Conservation (phyloP, 805 yeast species). For the Wickerhamomyces hampshirensis region DNA sequence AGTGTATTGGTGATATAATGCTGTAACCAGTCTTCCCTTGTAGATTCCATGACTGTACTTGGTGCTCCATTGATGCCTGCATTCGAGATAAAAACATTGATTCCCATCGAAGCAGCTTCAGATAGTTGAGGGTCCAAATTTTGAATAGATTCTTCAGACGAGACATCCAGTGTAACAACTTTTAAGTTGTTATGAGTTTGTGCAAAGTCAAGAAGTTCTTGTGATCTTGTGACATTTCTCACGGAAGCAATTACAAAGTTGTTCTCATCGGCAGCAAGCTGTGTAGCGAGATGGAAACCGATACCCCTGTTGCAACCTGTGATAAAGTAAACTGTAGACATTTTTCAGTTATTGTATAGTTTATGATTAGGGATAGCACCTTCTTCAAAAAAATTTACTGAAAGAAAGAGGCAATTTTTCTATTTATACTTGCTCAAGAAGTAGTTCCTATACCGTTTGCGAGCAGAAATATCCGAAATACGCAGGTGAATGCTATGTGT, state of each 20-base stretch:
- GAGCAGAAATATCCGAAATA: too few species aligned
- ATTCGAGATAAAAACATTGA: slow-evolving; percentile 14
- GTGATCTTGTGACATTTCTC: slow-evolving; percentile 2
- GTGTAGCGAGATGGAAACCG: slow-evolving; percentile 3
- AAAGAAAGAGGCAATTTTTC: not conserved
- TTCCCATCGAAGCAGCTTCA: slow-evolving; percentile 6
- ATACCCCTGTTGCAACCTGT: slow-evolving; percentile 11
- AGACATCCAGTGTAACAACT: slow-evolving; percentile 9
- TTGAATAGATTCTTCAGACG: slow-evolving; percentile 7
- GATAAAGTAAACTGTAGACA: slow-evolving; percentile 1
- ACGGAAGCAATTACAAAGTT: slow-evolving; percentile 5
- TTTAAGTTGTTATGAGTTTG: slow-evolving; percentile 3
- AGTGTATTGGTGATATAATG: slow-evolving; percentile 6
- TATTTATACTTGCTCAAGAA: too few species aligned
- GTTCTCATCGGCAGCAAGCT: not conserved
- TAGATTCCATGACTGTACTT: not conserved
- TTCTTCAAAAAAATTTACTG: not conserved
- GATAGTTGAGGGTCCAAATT: slow-evolving; percentile 7
- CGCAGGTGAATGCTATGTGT: too few species aligned
- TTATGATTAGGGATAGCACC: not conserved
- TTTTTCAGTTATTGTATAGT: not conserved
- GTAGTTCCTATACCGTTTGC: too few species aligned
- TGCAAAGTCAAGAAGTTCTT: slow-evolving; percentile 3
- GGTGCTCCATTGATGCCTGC: slow-evolving; percentile 9
- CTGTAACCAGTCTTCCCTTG: slow-evolving; percentile 2